Base-by-base conservation (phyloP, 2,329 filamentous ascomycete species). In the Aspergillus glaucus region DNA sequence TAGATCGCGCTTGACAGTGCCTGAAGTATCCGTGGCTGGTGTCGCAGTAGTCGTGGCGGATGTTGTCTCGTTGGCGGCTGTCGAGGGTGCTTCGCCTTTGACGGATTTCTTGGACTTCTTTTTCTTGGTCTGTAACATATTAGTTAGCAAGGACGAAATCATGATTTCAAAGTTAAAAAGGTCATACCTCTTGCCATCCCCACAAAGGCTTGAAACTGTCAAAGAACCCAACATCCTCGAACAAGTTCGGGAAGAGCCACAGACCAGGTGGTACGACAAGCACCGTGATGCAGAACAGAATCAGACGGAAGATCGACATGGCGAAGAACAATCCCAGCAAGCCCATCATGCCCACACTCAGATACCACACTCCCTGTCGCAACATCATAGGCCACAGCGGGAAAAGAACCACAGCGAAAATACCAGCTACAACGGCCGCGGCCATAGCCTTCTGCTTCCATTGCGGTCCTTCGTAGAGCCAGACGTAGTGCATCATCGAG, bases 221-320 rank as follows among this genome's bases (percentile, higher is more conserved):
- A 70, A 98, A 86, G 74, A 98, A 97, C 6, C 92, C 95, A 24
- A 98, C 93, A 66, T 98, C 93, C 69, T 98, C 93, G 76, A 96
- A 98, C 17, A 98, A 75, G 66, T 98, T 98, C 44, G 93, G 93
- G 73, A 92, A 98, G 41, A 98, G 79, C 93, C 93, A 98, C n/a
- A 98, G 78, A 61, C 93, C 93, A 2, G 93, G 93, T 3, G 91
- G 76, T 1, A 82, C 78, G 14, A 79, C 78, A 64, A 97, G 95
- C 71, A 95, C 90, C 19, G 93, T 97, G 66, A 95, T 73, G 66
- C 88, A 86, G 76, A 98, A 98, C 24, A 98, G 77, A 52, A 98
- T 95, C 49, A 97, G 79, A 51, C 93, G 85, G 80, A 98, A 90
- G 64, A 98, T 95, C 5, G 92, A 87, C 93, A 98, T 97, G 64